A percentile compares a stretch with the other conserved stretches of the same genome.
Conservation (phyloP, 169 alveolate genomes). For the Babesia bovis region DNA sequence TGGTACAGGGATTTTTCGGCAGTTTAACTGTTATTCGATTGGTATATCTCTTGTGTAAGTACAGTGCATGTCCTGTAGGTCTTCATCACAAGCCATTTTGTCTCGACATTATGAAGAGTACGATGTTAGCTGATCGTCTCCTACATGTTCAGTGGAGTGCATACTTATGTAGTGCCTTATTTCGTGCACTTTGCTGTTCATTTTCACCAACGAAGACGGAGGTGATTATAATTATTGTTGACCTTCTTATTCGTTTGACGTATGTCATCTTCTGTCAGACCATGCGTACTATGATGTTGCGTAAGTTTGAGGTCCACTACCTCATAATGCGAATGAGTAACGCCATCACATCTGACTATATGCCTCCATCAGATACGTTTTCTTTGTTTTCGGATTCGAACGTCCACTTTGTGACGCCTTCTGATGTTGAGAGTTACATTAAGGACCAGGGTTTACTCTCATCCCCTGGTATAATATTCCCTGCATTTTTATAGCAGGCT, state of each 20-base stretch:
- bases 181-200: slow-evolving; percentile 50
- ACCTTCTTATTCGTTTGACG: slow-evolving; percentile 27
- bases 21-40: slow-evolving; percentile 6
- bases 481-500: slow-evolving; percentile 34
- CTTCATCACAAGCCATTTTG: slow-evolving; percentile 37
- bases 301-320: slow-evolving; percentile 57
- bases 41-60: slow-evolving; percentile 37
- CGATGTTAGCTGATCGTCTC: slow-evolving; percentile 28
- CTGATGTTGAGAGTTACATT: slow-evolving; percentile 59
- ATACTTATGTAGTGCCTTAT: slow-evolving; percentile 11
- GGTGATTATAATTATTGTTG: slow-evolving; percentile 35
- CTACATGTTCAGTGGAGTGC: slow-evolving; percentile 63
- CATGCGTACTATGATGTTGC: slow-evolving; percentile 48
- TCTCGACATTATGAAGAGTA: slow-evolving; percentile 29
- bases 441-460: slow-evolving; percentile 56
- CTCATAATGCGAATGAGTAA: slow-evolving; percentile 33
- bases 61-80: slow-evolving; percentile 40
- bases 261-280: slow-evolving; percentile 49
- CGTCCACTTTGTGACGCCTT: slow-evolving; percentile 40
- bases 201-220: slow-evolving; percentile 43
- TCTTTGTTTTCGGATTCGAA: slow-evolving; percentile 3
- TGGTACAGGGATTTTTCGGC: neutral
- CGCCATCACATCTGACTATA: slow-evolving; percentile 23
- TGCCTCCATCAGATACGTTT: slow-evolving; percentile 22
- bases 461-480: slow-evolving; percentile 58